Base-by-base conservation (phyloP, 257 asterid species). In the Solanum paucissectum region DNA sequence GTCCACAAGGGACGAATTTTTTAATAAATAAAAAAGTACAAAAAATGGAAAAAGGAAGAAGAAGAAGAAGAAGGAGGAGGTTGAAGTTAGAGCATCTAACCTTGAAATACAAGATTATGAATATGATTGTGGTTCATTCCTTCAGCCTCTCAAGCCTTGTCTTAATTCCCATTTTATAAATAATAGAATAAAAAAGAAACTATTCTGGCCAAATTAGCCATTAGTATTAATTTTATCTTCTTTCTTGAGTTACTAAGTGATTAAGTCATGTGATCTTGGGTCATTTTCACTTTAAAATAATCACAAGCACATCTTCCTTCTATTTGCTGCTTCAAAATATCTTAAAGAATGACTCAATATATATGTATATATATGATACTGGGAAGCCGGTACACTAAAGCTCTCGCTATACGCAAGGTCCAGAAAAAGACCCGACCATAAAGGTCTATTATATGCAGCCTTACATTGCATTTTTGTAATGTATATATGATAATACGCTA, bases 41-140 rank as follows among this genome's bases (percentile, higher is more conserved):
- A 66, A 66, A 1, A 12, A 12, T 34, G 13, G 29, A 12, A n/a
- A 1, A 29, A 18, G 9, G n/a, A 10, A 21, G 23, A 21, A 23
- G 11, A 33, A 3, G 13, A 16, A 2, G 64, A 3, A 49, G 58
- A 0, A 55, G 21, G 2, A 36, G 77, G 32, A 64, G 6, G 64
- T 85, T 25, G 87, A 38, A 64, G 87, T 40, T 85, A 27, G 81
- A 72, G 81, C 46, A 72, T 34, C 27, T 69, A 72, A 72, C 81
- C 81, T 72, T 72, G 81, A 34, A 18, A 3, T 60, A 52, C 58
- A 60, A 52, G 37, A 60, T 37, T 27, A 38, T 29, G 40, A 8
- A 12, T 29, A 84, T n/a, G 40, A 60, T 55, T 84, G 34, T 40
- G 52, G 37, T 58, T 77, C 5, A 25, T 25, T 77, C 36, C 84